A percentile compares a stretch with the other conserved stretches of the same genome.
Evolutionary conservation across 1,139 yeast genomes (phyloP).

Genomic region (Entelexis paramagnoliae): DNA sequence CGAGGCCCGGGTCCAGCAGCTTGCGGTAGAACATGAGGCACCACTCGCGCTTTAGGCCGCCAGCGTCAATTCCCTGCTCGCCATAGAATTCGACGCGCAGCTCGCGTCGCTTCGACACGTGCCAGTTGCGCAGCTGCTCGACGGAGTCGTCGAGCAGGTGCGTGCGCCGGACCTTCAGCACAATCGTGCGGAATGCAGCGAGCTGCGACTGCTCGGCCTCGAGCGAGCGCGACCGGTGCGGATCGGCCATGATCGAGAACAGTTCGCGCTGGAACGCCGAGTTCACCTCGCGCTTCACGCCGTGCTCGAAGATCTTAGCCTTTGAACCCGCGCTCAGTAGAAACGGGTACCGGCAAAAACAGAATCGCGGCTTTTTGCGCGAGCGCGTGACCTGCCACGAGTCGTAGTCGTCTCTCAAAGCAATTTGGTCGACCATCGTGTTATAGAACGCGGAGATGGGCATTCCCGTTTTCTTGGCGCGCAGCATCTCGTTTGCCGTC

Average conservation of each 20-base stretch:
- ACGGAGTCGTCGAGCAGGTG: constrained; percentile 67
- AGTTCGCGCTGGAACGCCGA: constrained; percentile 20
- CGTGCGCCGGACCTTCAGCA: constrained; percentile 56
- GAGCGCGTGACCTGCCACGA: constrained; percentile 48
- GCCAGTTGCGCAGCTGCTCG: constrained; percentile 48
- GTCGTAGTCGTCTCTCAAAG: constrained; percentile 68
- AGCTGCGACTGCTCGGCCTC: constrained; percentile 7
- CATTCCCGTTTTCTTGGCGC: constrained; percentile 28
- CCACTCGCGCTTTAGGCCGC: constrained; percentile 92
- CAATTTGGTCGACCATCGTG: constrained; percentile 61
- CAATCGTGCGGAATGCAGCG: constrained; percentile 29
- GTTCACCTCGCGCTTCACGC: constrained; percentile 74
- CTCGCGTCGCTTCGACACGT: constrained; percentile 35
- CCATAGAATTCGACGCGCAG: constrained; percentile 68
- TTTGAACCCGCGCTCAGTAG: constrained; percentile 73
- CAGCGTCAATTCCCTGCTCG: constrained; percentile 92
- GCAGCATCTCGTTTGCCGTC: constrained; percentile 5
- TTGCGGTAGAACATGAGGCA: constrained; percentile 61
- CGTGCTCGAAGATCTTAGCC: constrained; percentile 69
- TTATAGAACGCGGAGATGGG: constrained; percentile 60
- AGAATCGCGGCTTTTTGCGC: constrained; percentile 24
- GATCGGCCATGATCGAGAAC: constrained; percentile 12
- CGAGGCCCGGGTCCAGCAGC: constrained; percentile 52
- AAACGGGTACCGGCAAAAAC: constrained; percentile 78
- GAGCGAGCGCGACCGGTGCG: not conserved